These are phyloP conservation scores for Olyra latifolia DNA, from an alignment of 176 grass and related monocot species.

Conservation along the genomic window DNA sequence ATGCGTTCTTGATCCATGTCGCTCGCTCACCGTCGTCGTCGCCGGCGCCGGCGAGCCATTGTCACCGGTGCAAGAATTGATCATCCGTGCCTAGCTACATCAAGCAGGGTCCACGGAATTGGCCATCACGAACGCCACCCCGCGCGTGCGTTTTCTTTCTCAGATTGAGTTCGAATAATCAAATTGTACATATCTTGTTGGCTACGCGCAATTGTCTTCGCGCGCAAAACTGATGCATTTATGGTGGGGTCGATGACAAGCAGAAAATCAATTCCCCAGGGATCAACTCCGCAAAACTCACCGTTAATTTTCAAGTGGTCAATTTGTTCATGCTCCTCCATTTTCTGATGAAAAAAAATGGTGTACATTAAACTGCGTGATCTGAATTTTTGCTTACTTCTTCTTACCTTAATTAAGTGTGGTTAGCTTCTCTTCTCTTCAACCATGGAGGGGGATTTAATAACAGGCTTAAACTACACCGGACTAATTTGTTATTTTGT, in stretches of 20 bases:
- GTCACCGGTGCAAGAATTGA: background rate
- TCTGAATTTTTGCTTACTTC: background rate
- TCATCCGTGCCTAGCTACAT: background rate
- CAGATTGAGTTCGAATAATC: slow-evolving; percentile 14
- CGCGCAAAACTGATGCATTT: background rate
- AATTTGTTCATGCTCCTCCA: background rate
- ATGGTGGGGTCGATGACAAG: background rate
- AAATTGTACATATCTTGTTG: slow-evolving; percentile 40
- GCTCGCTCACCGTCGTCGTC: background rate
- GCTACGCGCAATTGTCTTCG: background rate
- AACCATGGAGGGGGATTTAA: no score
- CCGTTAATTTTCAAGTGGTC: background rate
- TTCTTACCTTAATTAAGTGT: background rate
- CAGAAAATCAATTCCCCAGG: background rate
- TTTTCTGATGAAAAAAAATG: background rate
- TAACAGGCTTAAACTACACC: no score
- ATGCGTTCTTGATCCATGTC: background rate
- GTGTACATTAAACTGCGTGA: background rate
- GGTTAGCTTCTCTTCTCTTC: background rate
- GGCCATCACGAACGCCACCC: background rate
- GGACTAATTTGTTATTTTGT: no score
- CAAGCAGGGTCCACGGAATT: background rate
- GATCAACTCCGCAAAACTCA: background rate
- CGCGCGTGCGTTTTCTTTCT: background rate
- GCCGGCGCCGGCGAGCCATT: background rate